Percentiles rank a stretch among this genome's conserved stretches.
These are phyloP conservation scores for Powellomyces hirtus DNA, from an alignment of 192 early-diverging fungal species.

Conservation along the genomic window DNA sequence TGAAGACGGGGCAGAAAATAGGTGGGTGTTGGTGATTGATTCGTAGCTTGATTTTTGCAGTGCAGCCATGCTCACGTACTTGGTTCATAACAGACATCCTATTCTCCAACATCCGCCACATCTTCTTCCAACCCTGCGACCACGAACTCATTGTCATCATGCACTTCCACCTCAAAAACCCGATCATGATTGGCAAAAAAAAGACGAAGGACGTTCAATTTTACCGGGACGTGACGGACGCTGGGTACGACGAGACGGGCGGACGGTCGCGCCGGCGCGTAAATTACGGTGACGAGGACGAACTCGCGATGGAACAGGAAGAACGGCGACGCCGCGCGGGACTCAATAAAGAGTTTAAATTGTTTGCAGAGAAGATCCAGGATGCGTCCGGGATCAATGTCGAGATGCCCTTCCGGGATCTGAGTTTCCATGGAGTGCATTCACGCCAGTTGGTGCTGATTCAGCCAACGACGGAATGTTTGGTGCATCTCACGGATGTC, in stretches of 20 bases:
- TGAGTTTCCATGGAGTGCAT: slow-evolving; percentile 94
- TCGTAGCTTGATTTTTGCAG: no score
- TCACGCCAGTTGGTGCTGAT: slow-evolving; percentile 87
- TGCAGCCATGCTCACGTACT: no score
- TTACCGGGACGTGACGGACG: slow-evolving; percentile 94
- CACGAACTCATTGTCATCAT: slow-evolving; percentile 92
- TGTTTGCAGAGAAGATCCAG: slow-evolving; percentile 88
- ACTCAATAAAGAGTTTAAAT: slow-evolving; percentile 92
- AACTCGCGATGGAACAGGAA: slow-evolving; percentile 93
- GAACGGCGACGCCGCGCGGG: slow-evolving; percentile 78
- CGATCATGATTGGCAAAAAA: slow-evolving; percentile 97
- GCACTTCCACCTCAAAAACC: slow-evolving; percentile 94
- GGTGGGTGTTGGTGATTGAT: no score
- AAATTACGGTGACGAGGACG: slow-evolving; percentile 98
- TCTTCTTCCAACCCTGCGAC: slow-evolving; percentile 99
- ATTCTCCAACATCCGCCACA: slow-evolving; percentile 96
- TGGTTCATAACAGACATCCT: slow-evolving; percentile 88
- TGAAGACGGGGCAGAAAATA: slow-evolving; percentile 75
- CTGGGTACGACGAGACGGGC: slow-evolving; percentile 95
- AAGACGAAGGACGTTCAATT: slow-evolving; percentile 99
- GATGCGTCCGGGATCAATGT: slow-evolving; percentile 60
- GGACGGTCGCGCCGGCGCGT: slow-evolving; percentile 70
- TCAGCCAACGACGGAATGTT: slow-evolving; percentile 92
- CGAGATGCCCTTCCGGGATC: slow-evolving; percentile 89
- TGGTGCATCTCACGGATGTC: slow-evolving; percentile 93